Conservation (phyloP, 139 green algal species). For the Tetradesmus obliquus region DNA sequence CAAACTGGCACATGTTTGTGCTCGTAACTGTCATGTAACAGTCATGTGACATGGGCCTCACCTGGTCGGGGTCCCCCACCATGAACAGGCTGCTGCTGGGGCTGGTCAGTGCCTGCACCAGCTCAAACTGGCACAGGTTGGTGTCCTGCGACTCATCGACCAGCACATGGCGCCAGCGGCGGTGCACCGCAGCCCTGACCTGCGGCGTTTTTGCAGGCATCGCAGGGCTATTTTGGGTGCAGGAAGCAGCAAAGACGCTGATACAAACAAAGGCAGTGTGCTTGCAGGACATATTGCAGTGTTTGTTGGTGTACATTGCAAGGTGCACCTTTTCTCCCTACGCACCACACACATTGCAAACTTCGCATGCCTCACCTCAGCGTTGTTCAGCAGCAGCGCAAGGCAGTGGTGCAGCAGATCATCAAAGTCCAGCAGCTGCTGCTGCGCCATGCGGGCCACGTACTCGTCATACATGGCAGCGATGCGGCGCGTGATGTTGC, state of each 20-base stretch:
- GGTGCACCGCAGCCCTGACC: constrained; percentile 7
- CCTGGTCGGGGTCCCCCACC: constrained; percentile 87
- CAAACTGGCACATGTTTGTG: constrained; percentile 78
- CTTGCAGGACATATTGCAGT: neutral
- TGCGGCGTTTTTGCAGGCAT: neutral
- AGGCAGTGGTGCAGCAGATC: constrained; percentile 55
- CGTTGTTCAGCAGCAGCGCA: constrained; percentile 41
- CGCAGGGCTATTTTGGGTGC: neutral
- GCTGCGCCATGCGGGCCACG: neutral
- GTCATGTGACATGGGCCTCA: neutral
- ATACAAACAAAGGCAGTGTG: neutral
- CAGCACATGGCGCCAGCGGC: constrained; percentile 50
- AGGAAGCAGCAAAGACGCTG: neutral
- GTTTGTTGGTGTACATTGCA: neutral
- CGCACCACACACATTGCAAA: too few species aligned
- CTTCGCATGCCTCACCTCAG: neutral
- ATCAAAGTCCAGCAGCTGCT: constrained; percentile 51
- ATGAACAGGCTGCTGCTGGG: constrained; percentile 67
- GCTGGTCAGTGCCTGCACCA: constrained; percentile 62
- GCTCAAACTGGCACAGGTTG: constrained; percentile 72
- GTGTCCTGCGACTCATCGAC: constrained; percentile 75
- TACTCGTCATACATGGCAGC: constrained; percentile 21
- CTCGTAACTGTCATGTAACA: constrained; percentile 19
- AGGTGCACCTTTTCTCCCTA: too few species aligned
- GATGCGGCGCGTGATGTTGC: neutral